Conservation (phyloP, 768 basidiomycete genomes). For the Trametes cubensis region DNA sequence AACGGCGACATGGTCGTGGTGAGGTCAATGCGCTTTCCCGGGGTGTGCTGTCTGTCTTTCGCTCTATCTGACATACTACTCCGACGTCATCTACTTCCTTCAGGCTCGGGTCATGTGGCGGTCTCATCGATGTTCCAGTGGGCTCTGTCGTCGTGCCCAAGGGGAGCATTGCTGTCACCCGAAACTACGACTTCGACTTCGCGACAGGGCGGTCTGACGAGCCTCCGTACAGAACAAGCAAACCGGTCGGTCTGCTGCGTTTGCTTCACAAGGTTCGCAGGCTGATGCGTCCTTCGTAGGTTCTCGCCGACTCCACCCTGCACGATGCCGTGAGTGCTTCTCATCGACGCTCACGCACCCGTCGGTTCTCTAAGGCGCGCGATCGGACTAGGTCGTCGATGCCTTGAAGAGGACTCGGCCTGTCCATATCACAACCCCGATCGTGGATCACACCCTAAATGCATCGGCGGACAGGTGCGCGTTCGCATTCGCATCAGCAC, state of each 20-base stretch:
- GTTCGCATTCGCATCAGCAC: background rate
- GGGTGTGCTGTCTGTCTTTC: background rate
- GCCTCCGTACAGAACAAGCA: constrained; percentile 66
- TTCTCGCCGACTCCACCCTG: constrained; percentile 59
- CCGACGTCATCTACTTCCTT: constrained; percentile 16
- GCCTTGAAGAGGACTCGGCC: constrained; percentile 52
- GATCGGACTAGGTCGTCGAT: constrained; percentile 45
- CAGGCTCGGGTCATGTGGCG: constrained; percentile 84
- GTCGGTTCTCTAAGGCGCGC: constrained; percentile 5
- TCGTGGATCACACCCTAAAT: constrained; percentile 55
- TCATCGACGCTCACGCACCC: constrained; percentile 14
- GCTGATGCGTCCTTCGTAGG: constrained; percentile 42
- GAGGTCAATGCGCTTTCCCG: constrained; percentile 38
- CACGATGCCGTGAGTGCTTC: constrained; percentile 48
- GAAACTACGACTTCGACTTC: constrained; percentile 82
- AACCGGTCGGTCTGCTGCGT: constrained; percentile 49
- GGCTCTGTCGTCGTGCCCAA: constrained; percentile 75
- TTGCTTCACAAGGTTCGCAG: constrained; percentile 9
- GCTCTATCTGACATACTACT: constrained; percentile 17
- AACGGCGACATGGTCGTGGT: constrained; percentile 60
- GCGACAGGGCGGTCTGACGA: constrained; percentile 45
- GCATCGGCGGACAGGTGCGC: constrained; percentile 81
- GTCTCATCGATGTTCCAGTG: constrained; percentile 67
- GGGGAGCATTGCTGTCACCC: constrained; percentile 64
- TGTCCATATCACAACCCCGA: constrained; percentile 34